These are phyloP conservation scores for Annulohypoxylon bovei DNA, from an alignment of 495 filamentous ascomycete genomes.

Conservation along the genomic window DNA sequence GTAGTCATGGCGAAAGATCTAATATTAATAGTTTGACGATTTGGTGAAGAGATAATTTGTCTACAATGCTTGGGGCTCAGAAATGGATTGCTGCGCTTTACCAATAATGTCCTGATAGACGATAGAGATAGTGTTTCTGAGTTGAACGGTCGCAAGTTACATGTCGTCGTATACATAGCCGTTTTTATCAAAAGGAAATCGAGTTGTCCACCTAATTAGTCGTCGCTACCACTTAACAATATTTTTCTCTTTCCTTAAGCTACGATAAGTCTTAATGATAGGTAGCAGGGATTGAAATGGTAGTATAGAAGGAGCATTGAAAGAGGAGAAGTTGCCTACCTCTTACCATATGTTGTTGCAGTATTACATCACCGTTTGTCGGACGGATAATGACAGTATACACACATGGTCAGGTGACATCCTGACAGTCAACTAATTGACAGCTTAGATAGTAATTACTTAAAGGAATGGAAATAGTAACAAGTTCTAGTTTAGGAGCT, in stretches of 20 bases:
- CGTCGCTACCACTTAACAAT: neutral
- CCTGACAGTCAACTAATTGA: too few species aligned
- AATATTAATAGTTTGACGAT: neutral
- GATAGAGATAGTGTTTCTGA: neutral
- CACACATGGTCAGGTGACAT: neutral
- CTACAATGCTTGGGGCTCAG: neutral
- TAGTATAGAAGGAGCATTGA: neutral
- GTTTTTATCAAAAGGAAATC: neutral
- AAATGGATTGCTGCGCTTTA: neutral
- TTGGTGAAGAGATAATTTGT: neutral
- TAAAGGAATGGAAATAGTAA: neutral
- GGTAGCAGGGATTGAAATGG: neutral
- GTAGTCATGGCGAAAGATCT: conserved; percentile 17
- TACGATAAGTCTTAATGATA: neutral
- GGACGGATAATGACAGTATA: neutral
- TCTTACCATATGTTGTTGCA: neutral
- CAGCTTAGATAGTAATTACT: too few species aligned
- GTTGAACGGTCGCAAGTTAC: neutral
- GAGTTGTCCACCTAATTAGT: too few species aligned
- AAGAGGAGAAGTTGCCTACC: neutral
- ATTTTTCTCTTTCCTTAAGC: neutral
- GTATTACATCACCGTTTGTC: neutral
- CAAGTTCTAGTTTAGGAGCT: too few species aligned
- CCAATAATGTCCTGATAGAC: neutral
- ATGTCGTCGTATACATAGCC: conserved; percentile 5